phyloP scores from a whole-genome alignment of 179 eudicot species.

The Silene vulgaris region DNA sequence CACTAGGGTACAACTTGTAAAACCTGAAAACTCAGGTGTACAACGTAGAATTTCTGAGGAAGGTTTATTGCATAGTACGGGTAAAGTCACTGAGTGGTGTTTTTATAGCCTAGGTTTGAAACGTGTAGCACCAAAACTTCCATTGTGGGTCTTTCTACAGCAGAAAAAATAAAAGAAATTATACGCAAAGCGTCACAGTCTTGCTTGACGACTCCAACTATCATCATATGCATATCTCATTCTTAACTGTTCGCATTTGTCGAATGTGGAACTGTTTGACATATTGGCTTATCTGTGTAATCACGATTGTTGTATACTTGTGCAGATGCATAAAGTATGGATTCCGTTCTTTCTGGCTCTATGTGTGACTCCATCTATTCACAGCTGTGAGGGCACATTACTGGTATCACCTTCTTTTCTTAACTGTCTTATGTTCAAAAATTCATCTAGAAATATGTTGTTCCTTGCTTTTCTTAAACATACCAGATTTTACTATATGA shows the following conservation, averaged over 20 bases:
- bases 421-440: neutral
- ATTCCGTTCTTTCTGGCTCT: slow-evolving; percentile 72
- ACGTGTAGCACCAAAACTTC: neutral
- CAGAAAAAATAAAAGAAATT: too few relatives aligned
- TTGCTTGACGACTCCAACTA: neutral
- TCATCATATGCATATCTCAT: neutral
- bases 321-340: slow-evolving; percentile 88
- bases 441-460: too few relatives aligned
- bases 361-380: slow-evolving; percentile 65
- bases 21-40: too few relatives aligned
- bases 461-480: too few relatives aligned
- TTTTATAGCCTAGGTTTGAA: neutral
- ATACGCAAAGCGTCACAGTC: neutral
- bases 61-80: too few relatives aligned
- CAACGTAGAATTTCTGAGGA: too few relatives aligned
- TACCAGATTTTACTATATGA: too few relatives aligned
- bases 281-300: neutral
- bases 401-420: slow-evolving; percentile 50
- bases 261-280: neutral
- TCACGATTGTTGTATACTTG: slow-evolving; percentile 8
- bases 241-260: neutral
- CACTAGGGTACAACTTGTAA: too few relatives aligned
- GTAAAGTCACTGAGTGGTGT: neutral
- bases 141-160: neutral
- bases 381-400: slow-evolving; percentile 87